Conservation (phyloP, 768 basidiomycete genomes). For the Tricholoma sp. region DNA sequence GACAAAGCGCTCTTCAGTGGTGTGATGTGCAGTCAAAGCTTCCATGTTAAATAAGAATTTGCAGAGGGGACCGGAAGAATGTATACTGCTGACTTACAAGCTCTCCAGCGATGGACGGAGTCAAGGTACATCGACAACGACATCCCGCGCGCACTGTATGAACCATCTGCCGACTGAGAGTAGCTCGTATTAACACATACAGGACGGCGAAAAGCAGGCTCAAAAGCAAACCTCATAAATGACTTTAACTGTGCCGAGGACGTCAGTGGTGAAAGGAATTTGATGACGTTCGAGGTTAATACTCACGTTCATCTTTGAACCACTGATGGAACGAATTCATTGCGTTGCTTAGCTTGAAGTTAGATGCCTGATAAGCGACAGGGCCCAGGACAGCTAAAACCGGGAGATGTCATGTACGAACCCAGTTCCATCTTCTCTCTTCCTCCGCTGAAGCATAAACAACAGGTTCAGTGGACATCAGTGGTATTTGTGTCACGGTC, state of each 20-base stretch:
- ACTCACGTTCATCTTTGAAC: slow-evolving; percentile 35
- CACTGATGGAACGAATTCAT: slow-evolving; percentile 35
- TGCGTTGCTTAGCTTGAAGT: slow-evolving; percentile 21
- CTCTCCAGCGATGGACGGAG: slow-evolving; percentile 30
- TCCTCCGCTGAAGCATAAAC: slow-evolving; percentile 13
- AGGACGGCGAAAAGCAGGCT: neutral
- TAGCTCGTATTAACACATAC: neutral
- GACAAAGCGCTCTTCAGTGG: slow-evolving; percentile 46
- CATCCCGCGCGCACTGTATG: slow-evolving; percentile 40
- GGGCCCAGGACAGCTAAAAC: neutral
- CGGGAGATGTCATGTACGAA: slow-evolving; percentile 2
- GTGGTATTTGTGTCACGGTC: neutral
- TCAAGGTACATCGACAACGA: slow-evolving; percentile 38
- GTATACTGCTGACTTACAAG: slow-evolving; percentile 28
- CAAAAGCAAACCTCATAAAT: slow-evolving; percentile 1
- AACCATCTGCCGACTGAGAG: slow-evolving; percentile 22
- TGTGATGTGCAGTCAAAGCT: slow-evolving; percentile 55
- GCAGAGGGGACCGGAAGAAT: neutral
- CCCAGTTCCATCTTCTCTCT: slow-evolving; percentile 22
- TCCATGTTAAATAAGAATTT: neutral
- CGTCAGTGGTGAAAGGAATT: neutral
- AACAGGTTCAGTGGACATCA: neutral
- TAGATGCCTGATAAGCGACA: neutral
- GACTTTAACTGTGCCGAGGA: neutral
- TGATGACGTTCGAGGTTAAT: neutral